phyloP scores from a whole-genome alignment of 352 stramenopile genomes.

The Phytophthora citricola region DNA sequence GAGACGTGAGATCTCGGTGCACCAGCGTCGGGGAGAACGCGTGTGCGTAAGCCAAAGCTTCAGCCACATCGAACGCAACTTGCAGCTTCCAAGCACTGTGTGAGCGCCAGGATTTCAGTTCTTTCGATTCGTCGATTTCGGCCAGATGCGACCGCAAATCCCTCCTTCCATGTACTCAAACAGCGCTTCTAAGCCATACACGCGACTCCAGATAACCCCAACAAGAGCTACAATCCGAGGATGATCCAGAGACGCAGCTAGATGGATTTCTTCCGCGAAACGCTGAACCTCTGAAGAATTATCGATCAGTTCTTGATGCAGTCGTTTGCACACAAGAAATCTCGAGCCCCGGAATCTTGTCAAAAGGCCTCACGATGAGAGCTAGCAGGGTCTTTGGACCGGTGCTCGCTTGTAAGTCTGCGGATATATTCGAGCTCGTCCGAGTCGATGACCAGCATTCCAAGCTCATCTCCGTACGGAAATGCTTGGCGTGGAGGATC shows the following conservation, averaged over 20 bases:
- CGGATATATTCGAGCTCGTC: slow-evolving; percentile 55
- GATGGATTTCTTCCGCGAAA: slow-evolving; percentile 52
- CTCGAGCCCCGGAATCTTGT: slow-evolving; percentile 41
- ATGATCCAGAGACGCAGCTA: slow-evolving; percentile 52
- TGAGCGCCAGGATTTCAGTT: slow-evolving; percentile 23
- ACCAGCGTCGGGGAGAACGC: slow-evolving; percentile 50
- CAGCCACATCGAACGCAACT: slow-evolving; percentile 52
- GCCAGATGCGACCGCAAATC: slow-evolving; percentile 53
- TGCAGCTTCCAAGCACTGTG: slow-evolving; percentile 40
- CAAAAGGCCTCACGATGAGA: slow-evolving; percentile 40
- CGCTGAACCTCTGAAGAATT: slow-evolving; percentile 33
- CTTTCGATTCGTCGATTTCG: slow-evolving; percentile 13
- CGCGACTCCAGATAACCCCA: slow-evolving; percentile 51
- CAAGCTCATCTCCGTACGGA: slow-evolving; percentile 14
- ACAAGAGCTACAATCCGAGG: slow-evolving; percentile 57
- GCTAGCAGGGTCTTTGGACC: not conserved
- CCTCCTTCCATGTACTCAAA: slow-evolving; percentile 75
- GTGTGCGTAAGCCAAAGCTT: slow-evolving; percentile 59
- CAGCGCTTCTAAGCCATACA: slow-evolving; percentile 56
- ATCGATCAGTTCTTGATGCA: slow-evolving; percentile 42
- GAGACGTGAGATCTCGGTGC: slow-evolving; percentile 52
- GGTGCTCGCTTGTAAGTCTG: slow-evolving; percentile 31
- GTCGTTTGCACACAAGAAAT: slow-evolving; percentile 47
- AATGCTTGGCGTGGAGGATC: not conserved
- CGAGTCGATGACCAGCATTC: slow-evolving; percentile 35